phyloP scores from a whole-genome alignment of 805 yeast genomes.

The Cyberlindnera mycetangii region DNA sequence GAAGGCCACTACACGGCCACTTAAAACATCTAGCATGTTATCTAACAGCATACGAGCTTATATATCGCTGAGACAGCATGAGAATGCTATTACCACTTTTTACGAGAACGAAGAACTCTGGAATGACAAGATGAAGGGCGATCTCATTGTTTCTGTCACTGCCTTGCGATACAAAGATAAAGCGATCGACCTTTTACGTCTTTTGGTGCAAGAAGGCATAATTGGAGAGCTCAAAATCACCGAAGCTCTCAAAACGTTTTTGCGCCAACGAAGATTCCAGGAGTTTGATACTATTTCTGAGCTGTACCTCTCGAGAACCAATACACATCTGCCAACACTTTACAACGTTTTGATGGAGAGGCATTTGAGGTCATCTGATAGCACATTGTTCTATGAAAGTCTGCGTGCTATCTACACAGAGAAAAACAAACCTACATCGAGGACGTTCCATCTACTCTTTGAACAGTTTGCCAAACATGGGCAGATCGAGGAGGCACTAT shows the following conservation, averaged over 20 bases:
- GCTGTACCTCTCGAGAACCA: background rate
- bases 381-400: conserved; percentile 5
- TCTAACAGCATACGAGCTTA: conserved; percentile 15
- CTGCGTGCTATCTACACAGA: conserved; percentile 7
- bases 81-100: conserved; percentile 5
- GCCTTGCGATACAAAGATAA: conserved; percentile 4
- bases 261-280: background rate
- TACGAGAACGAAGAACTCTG: conserved; percentile 1
- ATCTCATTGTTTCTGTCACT: conserved; percentile 12
- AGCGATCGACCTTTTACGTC: conserved; percentile 3
- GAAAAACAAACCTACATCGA: conserved; percentile 10
- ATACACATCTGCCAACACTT: conserved; percentile 1
- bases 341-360: conserved; percentile 15
- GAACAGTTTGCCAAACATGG: conserved; percentile 21
- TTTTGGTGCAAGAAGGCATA: conserved; percentile 1
- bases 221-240: conserved; percentile 1
- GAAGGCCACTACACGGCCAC: conserved; percentile 1
- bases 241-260: background rate
- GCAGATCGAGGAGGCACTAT: conserved; percentile 19
- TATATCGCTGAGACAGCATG: conserved; percentile 6
- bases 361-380: background rate
- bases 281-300: conserved; percentile 11
- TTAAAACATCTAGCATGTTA: background rate
- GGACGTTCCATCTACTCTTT: conserved; percentile 18
- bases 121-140: conserved; percentile 5